Conservation (phyloP, 257 asterid genomes). For the Linaria vulgaris region DNA sequence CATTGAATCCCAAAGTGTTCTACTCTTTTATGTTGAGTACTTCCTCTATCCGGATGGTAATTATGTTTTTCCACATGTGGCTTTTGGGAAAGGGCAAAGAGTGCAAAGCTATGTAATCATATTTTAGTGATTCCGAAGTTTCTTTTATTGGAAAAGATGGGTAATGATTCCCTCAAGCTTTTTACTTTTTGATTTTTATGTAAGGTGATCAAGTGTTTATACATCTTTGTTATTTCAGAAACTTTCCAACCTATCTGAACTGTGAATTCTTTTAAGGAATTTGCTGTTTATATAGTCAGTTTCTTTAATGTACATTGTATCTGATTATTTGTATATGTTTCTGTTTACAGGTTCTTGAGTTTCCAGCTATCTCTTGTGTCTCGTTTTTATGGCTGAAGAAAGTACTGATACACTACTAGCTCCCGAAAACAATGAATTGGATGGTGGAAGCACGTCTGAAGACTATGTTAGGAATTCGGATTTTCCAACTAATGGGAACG, state of each 20-base stretch:
- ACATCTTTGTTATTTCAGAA: neutral
- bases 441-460: conserved; percentile 23
- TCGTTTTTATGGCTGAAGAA: conserved; percentile 50
- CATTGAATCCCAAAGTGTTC: too few relatives aligned
- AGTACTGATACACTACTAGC: conserved; percentile 23
- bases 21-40: too few relatives aligned
- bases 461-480: conserved; percentile 25
- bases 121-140: neutral
- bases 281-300: conserved; percentile 1
- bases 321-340: neutral
- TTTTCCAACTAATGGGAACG: conserved; percentile 22
- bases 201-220: neutral
- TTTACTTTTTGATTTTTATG: neutral
- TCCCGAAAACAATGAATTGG: conserved; percentile 30
- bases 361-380: conserved; percentile 18
- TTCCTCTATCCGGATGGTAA: neutral
- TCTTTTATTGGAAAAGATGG: neutral
- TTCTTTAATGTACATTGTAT: neutral
- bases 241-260: too few relatives aligned
- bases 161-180: neutral
- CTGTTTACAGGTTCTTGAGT: conserved; percentile 30
- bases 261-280: neutral
- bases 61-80: conserved; percentile 1
- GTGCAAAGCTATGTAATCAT: conserved; percentile 10
- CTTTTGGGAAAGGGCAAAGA: neutral